These are phyloP conservation scores for Pisolithus marmoratus DNA, from an alignment of 768 basidiomycete genomes.

Conservation along the genomic window DNA sequence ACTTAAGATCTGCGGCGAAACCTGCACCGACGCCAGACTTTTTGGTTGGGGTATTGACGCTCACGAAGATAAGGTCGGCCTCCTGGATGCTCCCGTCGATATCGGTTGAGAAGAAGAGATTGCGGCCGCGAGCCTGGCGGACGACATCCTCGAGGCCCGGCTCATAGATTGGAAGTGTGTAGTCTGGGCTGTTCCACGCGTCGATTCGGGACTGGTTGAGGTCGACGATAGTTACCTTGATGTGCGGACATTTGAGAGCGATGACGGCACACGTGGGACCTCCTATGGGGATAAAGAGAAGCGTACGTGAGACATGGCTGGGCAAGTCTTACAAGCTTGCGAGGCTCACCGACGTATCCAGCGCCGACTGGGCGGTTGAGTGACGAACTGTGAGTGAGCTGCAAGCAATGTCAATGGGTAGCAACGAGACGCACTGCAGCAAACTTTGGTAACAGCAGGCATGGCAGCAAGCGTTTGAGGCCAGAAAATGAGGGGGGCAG, in stretches of 20 bases:
- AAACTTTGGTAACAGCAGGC: conserved; percentile 70
- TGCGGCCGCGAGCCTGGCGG: conserved; percentile 80
- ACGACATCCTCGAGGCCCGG: conserved; percentile 94
- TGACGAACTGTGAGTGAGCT: conserved; percentile 11
- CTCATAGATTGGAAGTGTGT: conserved; percentile 91
- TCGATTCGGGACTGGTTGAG: conserved; percentile 91
- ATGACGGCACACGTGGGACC: conserved; percentile 96
- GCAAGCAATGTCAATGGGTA: not conserved
- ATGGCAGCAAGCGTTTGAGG: conserved; percentile 6
- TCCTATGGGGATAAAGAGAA: conserved; percentile 40
- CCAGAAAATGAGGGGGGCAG: not conserved
- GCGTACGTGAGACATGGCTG: conserved; percentile 7
- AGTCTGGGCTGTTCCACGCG: conserved; percentile 92
- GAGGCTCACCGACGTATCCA: conserved; percentile 81
- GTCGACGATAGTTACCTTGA: conserved; percentile 96
- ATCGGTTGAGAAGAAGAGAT: conserved; percentile 95
- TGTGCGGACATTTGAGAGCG: conserved; percentile 87
- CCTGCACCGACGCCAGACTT: conserved; percentile 97
- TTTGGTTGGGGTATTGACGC: conserved; percentile 98
- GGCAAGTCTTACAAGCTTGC: conserved; percentile 2
- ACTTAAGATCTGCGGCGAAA: conserved; percentile 98
- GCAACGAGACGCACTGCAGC: conserved; percentile 65
- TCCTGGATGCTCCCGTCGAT: conserved; percentile 90
- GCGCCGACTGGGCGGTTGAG: conserved; percentile 71
- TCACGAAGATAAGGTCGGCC: conserved; percentile 97